Evolutionary conservation across 208 protist species (phyloP), one percentile per base, ranked within the genome.

Genomic region (Herpetomonas samuelpessoai): DNA sequence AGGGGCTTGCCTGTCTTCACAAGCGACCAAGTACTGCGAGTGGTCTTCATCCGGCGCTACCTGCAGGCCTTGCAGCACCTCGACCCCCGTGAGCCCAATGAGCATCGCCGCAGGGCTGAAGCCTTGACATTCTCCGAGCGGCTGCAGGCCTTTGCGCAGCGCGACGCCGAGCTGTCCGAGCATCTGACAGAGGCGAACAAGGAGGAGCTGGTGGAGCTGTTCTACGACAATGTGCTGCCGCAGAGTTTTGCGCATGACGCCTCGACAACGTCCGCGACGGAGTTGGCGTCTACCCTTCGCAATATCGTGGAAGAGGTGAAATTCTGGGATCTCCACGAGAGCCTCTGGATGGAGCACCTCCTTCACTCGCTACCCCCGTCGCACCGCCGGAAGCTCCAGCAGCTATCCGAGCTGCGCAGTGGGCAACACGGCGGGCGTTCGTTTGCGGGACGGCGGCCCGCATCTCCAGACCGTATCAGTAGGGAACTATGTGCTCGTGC

Each of bases 281-380:
- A 9, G 38, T 52, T 6, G 46, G 39, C 16, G 21, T 29, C 55
- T 16, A 28, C 51, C 9, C 50, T 70, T 29, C 57, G 77, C 38
- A 84, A 84, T 50, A 68, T 79, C n/a, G 18, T 76, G 22, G 45
- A 60, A 24, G 77, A 84, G 56, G 9, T 79, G 22, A 18, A 38
- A 4, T 77, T 79, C 52, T 84, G 77, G 77, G 35, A 65, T 19
- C 51, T 54, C 1, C 65, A 84, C 50, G 61, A 69, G 29, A 62
- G 73, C n/a, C 62, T 77, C 22, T 79, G 71, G 77, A 64, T 73
- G 25, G 68, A 63, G 26, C 55, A 79, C 49, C 45, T 79, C 10
- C 55, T 74, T 4, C 21, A 22, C 35, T 59, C 58, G 14, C 47
- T 69, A 16, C 31, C 55, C 30, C 55, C 47, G 30, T 9, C 4